phyloP scores from a whole-genome alignment of 2,329 filamentous ascomycete genomes.

The Alternaria arbusti region DNA sequence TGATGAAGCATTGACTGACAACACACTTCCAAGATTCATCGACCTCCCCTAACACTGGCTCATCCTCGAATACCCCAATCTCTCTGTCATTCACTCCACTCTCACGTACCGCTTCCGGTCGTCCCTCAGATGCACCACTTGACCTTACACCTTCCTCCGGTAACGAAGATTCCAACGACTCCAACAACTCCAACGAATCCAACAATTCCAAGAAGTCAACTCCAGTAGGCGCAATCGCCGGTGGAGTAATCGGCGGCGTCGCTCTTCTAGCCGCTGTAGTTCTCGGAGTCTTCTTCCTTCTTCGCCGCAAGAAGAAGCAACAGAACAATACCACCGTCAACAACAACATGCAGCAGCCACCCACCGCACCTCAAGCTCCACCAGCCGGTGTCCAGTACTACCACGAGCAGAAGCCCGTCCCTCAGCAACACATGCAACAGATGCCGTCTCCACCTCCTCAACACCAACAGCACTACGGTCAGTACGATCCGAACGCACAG shows the following conservation, averaged over 20 bases:
- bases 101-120: not conserved
- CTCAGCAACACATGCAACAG: constrained; percentile 9
- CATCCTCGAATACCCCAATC: not conserved
- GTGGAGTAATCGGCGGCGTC: constrained; percentile 27
- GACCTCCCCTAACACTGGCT: not conserved
- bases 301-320: constrained; percentile 15
- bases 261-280: constrained; percentile 17
- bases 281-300: constrained; percentile 15
- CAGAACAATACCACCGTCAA: not conserved
- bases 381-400: constrained; percentile 11
- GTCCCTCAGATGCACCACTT: not conserved
- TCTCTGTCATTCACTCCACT: constrained; percentile 1
- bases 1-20: not conserved
- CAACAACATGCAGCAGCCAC: not conserved
- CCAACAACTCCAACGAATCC: not conserved
- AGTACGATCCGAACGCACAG: constrained; percentile 8
- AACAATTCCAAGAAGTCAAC: constrained; percentile 3
- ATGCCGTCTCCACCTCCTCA: constrained; percentile 2
- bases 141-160: not conserved
- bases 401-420: constrained; percentile 6
- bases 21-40: not conserved
- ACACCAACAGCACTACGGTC: constrained; percentile 1
- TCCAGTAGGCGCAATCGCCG: constrained; percentile 24
- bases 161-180: not conserved
- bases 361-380: not conserved